Percentiles rank a stretch among this genome's conserved stretches.
These are phyloP conservation scores for Syncephalastrum contaminatum DNA, from an alignment of 371 early-diverging fungal species.

Conservation along the genomic window DNA sequence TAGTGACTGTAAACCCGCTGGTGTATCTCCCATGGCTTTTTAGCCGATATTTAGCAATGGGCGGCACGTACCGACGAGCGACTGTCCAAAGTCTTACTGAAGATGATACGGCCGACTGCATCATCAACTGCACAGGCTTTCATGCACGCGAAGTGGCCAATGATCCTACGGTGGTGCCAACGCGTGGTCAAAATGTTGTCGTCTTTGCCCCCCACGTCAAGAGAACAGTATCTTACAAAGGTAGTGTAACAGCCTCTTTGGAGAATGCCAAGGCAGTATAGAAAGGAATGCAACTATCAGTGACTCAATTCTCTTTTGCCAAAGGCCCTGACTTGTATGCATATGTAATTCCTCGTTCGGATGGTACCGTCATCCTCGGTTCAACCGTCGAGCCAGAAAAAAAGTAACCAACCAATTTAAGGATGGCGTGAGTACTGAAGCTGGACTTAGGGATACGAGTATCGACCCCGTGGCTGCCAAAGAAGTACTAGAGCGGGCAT, in stretches of 20 bases:
- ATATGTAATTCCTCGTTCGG: conserved; percentile 73
- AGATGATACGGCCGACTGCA: conserved; percentile 30
- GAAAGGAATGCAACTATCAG: no score
- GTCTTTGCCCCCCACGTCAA: conserved; percentile 61
- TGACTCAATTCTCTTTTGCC: no score
- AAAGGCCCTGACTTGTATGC: conserved; percentile 20
- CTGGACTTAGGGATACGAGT: not conserved
- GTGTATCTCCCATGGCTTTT: conserved; percentile 63
- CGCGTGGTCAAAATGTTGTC: conserved; percentile 66
- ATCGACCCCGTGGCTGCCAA: conserved; percentile 6
- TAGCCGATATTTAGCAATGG: conserved; percentile 40
- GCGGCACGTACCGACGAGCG: conserved; percentile 44
- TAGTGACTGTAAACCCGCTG: conserved; percentile 47
- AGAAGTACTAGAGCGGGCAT: conserved; percentile 12
- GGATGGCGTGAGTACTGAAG: not conserved
- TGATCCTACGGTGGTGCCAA: conserved; percentile 59
- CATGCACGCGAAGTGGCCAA: conserved; percentile 58
- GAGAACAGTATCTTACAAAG: conserved; percentile 37
- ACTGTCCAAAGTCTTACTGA: conserved; percentile 28
- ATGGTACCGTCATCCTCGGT: conserved; percentile 74
- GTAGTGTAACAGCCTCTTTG: conserved; percentile 8
- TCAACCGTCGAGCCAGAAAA: conserved; percentile 64
- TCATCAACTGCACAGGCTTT: conserved; percentile 73
- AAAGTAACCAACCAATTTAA: conserved; percentile 30
- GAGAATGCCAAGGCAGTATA: no score